Evolutionary conservation across 345 rosid species (phyloP).

Genomic region (Aegle marmelos): DNA sequence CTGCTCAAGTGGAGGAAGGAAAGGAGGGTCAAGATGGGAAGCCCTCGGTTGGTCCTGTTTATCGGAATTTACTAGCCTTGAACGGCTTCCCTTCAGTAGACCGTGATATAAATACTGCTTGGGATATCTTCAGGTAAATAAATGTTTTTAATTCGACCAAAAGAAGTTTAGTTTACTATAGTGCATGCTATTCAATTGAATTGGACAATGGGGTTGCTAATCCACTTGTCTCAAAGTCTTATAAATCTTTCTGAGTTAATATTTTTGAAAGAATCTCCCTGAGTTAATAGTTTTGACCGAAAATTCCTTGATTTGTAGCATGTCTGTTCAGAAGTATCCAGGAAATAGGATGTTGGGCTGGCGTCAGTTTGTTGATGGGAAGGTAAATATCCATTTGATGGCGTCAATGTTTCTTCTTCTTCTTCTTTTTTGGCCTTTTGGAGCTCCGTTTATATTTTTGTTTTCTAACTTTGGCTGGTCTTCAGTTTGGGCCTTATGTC

Average conservation of each 20-base stretch:
- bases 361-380: constrained; percentile 61
- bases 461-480: neutral
- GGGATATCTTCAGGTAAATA: constrained; percentile 83
- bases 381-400: constrained; percentile 44
- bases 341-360: constrained; percentile 88
- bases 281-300: neutral
- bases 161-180: neutral
- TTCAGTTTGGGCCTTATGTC: constrained; percentile 74
- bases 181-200: neutral
- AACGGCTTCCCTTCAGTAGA: constrained; percentile 62
- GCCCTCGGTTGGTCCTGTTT: constrained; percentile 82
- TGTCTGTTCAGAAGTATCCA: constrained; percentile 59
- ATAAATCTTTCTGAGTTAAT: neutral
- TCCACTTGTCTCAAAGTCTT: neutral
- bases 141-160: neutral
- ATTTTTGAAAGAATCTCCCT: neutral
- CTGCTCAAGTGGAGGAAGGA: constrained; percentile 77
- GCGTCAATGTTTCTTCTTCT: neutral
- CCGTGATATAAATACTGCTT: constrained; percentile 48
- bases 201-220: neutral
- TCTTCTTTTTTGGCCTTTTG: too few relatives aligned
- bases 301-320: constrained; percentile 32
- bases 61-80: constrained; percentile 65
- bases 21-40: constrained; percentile 68
- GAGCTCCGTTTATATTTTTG: neutral